These are phyloP conservation scores for Ceratocystis cubensis DNA, from an alignment of 2,329 filamentous ascomycete genomes.

Conservation along the genomic window DNA sequence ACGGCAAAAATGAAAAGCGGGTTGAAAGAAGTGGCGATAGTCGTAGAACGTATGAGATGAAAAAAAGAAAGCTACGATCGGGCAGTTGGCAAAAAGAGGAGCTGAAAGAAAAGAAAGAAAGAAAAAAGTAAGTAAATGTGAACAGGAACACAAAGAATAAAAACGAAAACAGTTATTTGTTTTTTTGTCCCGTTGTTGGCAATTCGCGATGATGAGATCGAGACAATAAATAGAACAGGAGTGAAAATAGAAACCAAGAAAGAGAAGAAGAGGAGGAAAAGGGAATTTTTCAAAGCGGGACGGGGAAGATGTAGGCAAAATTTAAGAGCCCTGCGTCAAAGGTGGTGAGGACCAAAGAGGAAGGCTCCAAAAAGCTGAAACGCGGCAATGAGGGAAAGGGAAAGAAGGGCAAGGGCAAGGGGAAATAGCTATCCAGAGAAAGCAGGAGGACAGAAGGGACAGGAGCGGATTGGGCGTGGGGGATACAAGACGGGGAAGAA, in stretches of 20 bases:
- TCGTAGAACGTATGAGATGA: not conserved
- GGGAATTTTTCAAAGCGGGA: not conserved
- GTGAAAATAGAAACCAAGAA: conserved; percentile 3
- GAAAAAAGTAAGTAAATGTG: not conserved
- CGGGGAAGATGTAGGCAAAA: not conserved
- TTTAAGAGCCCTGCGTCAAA: conserved; percentile 4
- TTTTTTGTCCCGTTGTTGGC: not conserved
- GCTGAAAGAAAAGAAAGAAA: not conserved
- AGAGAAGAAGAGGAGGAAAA: conserved; percentile 5
- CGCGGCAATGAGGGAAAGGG: conserved; percentile 4
- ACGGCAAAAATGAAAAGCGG: not conserved
- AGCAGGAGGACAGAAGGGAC: conserved; percentile 10
- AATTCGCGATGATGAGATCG: not conserved
- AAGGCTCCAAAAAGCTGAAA: conserved; percentile 11
- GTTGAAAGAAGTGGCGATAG: conserved; percentile 5
- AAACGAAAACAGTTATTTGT: not conserved
- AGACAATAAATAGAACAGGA: conserved; percentile 9
- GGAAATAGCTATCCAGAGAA: not conserved
- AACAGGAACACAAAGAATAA: not conserved
- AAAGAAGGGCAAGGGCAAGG: not conserved
- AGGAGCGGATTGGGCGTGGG: not conserved
- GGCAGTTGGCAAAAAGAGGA: not conserved
- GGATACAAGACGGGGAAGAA: conserved; percentile 12
- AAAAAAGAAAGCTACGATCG: not conserved
- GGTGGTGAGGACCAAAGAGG: conserved; percentile 7